Conservation (phyloP, 768 basidiomycete genomes). For the Mycena latifolia region DNA sequence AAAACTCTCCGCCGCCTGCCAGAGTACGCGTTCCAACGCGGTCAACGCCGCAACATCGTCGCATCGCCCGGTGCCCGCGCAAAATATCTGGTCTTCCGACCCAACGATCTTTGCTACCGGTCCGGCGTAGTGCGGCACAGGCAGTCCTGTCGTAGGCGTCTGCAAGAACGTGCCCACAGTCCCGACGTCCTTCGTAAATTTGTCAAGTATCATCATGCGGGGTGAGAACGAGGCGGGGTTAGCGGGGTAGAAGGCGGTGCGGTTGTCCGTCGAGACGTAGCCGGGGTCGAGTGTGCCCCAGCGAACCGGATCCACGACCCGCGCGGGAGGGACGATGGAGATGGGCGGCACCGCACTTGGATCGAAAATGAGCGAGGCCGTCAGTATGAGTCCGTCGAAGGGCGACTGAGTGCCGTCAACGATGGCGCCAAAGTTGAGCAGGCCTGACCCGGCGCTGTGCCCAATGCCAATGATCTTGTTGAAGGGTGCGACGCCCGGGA, state of each 20-base stretch:
- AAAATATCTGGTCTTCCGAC: conserved; percentile 11
- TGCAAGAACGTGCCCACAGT: not conserved
- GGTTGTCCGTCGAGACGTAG: not conserved
- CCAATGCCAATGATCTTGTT: too few species aligned
- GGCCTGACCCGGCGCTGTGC: too few species aligned
- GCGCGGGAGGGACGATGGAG: not conserved
- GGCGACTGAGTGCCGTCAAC: too few species aligned
- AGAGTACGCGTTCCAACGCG: not conserved
- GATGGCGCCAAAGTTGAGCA: too few species aligned
- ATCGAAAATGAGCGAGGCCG: not conserved
- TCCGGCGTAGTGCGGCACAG: not conserved
- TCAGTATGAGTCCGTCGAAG: too few species aligned
- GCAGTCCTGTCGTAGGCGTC: not conserved
- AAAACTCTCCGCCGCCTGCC: too few species aligned
- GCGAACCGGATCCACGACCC: not conserved
- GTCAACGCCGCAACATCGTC: conserved; percentile 9
- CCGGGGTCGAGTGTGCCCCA: conserved; percentile 10
- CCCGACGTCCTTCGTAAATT: conserved; percentile 1
- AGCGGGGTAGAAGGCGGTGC: conserved; percentile 3
- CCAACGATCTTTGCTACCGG: conserved; percentile 3
- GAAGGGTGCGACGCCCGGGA: too few species aligned
- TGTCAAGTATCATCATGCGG: conserved; percentile 12
- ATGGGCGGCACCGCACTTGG: not conserved
- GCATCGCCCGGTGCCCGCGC: too few species aligned
- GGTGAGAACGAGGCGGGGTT: conserved; percentile 2